A percentile compares a stretch with the other conserved stretches of the same genome.
phyloP scores from a whole-genome alignment of 1,139 yeast genomes.

The Meyerozyma elateridarum region DNA sequence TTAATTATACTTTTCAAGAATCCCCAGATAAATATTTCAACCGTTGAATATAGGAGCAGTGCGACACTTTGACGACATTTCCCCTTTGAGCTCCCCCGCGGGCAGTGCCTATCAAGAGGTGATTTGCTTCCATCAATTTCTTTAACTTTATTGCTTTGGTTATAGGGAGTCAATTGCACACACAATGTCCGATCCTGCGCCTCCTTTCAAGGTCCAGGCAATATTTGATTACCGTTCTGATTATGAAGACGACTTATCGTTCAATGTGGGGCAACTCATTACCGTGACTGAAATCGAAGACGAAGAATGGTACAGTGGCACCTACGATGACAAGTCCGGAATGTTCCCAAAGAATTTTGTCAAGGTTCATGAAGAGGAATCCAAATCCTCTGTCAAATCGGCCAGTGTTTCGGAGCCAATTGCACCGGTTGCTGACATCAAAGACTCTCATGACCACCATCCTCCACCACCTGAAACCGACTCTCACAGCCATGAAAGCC shows the following conservation, averaged over 20 bases:
- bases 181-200: slow-evolving; percentile 4
- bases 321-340: slow-evolving; percentile 55
- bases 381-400: too few relatives aligned
- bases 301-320: slow-evolving; percentile 87
- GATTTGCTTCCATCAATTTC: too few relatives aligned
- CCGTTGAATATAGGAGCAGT: too few relatives aligned
- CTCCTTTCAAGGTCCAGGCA: slow-evolving; percentile 71
- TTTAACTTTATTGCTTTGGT: too few relatives aligned
- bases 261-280: slow-evolving; percentile 62
- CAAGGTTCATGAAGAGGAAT: slow-evolving; percentile 19
- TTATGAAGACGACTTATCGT: slow-evolving; percentile 78
- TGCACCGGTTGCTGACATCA: neutral
- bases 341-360: slow-evolving; percentile 90
- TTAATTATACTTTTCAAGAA: too few relatives aligned
- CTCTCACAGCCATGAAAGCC: neutral
- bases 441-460: too few relatives aligned
- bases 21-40: too few relatives aligned
- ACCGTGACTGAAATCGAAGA: slow-evolving; percentile 77
- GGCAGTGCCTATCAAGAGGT: too few relatives aligned
- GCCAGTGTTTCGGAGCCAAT: too few relatives aligned
- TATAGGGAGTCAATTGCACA: too few relatives aligned
- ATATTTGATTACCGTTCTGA: slow-evolving; percentile 71
- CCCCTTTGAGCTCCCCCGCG: too few relatives aligned
- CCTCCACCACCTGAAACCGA: too few relatives aligned
- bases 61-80: slow-evolving; percentile 3